Evolutionary conservation across 2,329 filamentous ascomycete genomes (phyloP), one percentile per base, ranked within the genome.

Genomic region (Lithohypha guttulata): DNA sequence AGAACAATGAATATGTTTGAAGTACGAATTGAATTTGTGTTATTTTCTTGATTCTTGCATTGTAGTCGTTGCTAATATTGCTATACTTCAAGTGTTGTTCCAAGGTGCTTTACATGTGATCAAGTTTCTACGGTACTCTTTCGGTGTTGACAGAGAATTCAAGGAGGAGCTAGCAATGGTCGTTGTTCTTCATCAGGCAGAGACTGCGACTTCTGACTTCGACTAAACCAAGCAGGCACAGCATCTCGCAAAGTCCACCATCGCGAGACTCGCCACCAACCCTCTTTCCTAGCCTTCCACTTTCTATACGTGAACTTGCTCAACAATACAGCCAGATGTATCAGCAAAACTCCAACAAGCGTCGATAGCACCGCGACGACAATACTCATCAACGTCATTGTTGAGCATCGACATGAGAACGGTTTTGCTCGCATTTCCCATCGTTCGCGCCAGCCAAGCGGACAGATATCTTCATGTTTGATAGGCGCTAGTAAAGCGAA

Each of bases 271-370:
- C 32, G 45, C 53, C 35, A 46, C 46, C 41, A 45, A 9, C 44
- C 46, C 27, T 33, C 20, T 25, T 30, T 18, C 30, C 54, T 9
- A 47, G 6, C 26, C 50, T 11, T 42, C 48, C 29, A 37, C 39
- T 28, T 40, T 39, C 42, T 34, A 17, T 22, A 28, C 10, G 20
- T 32, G 44, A 41, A 46, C 20, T 39, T 50, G 31, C 73, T 77
- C 56, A 87, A 82, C 41, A 81, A 75, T 37, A 86, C 71, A 57
- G 85, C 85, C 61, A 87, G 82, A 64, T 80, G 87, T 20, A 86
- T 79, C 9, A 85, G 59, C 0, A 76, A 47, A 0, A 75, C 72
- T 0, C 72, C 80, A 0, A 73, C 64, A 13, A 83, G 62, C 9
- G 56, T 60, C 5, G 50, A 47, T 3, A 57, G 6, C 13, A 63